Conservation (phyloP, 2,329 filamentous ascomycete species). For the Nemania abortiva region DNA sequence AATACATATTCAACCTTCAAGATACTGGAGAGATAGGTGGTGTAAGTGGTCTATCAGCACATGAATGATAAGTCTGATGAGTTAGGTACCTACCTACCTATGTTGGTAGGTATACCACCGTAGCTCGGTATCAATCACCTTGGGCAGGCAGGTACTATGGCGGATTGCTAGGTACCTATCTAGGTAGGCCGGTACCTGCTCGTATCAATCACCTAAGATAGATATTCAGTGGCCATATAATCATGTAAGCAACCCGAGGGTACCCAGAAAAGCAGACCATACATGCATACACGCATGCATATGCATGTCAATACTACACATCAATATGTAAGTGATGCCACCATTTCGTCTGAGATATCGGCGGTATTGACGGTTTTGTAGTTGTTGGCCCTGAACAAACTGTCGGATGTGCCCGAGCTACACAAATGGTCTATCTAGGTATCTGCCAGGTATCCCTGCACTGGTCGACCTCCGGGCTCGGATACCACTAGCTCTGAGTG, state of each 20-base stretch:
- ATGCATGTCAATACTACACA: constrained; percentile 1
- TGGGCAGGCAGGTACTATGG: too few relatives aligned
- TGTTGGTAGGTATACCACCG: neutral
- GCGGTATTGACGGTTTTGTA: neutral
- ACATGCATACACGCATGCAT: constrained; percentile 2
- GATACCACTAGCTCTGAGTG: neutral
- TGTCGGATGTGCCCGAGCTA: neutral
- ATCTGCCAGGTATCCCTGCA: neutral
- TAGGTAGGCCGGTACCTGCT: neutral
- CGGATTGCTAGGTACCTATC: neutral
- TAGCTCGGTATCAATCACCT: too few relatives aligned
- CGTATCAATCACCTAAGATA: neutral
- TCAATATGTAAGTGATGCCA: neutral
- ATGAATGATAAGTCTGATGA: too few relatives aligned
- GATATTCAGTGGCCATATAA: neutral
- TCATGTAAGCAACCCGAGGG: neutral
- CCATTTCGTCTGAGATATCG: neutral
- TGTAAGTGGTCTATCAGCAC: neutral
- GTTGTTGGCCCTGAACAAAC: neutral
- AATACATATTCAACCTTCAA: too few relatives aligned
- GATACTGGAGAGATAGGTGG: neutral
- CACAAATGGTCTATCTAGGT: neutral
- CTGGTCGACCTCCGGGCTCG: neutral
- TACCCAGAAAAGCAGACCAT: neutral
- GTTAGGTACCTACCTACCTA: neutral